Conservation (phyloP, 805 yeast genomes). For the Schwanniomyces vanrijiae region DNA sequence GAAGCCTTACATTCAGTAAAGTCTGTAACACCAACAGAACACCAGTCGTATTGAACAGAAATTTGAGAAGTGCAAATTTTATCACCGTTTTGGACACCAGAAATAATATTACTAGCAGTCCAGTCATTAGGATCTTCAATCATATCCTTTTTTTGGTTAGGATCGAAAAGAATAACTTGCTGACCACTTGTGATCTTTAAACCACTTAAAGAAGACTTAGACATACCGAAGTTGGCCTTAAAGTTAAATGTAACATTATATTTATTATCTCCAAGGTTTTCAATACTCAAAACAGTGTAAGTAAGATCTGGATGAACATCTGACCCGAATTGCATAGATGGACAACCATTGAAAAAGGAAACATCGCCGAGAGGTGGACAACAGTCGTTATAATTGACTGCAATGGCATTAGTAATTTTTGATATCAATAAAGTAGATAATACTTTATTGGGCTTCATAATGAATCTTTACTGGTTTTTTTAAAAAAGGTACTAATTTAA, state of each 20-base stretch:
- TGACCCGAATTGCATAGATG: background rate
- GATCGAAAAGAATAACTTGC: background rate
- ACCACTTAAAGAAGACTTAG: background rate
- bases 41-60: conserved; percentile 1
- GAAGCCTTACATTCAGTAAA: background rate
- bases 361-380: background rate
- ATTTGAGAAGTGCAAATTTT: conserved; percentile 1
- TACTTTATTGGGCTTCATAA: background rate
- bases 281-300: background rate
- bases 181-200: background rate
- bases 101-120: background rate
- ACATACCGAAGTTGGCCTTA: background rate
- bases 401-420: background rate
- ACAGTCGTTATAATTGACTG: background rate
- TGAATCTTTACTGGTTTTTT: background rate
- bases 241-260: background rate
- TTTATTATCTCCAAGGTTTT: background rate
- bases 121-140: background rate
- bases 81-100: background rate
- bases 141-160: background rate
- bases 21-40: background rate
- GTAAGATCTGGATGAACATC: background rate
- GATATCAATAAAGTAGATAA: background rate
- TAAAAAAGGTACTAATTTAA: too few species aligned
- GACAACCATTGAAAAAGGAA: background rate